Percentiles rank a stretch among this genome's conserved stretches.
These are phyloP conservation scores for Fonsecaea pedrosoi DNA, from an alignment of 2,329 filamentous ascomycete genomes.

Conservation along the genomic window DNA sequence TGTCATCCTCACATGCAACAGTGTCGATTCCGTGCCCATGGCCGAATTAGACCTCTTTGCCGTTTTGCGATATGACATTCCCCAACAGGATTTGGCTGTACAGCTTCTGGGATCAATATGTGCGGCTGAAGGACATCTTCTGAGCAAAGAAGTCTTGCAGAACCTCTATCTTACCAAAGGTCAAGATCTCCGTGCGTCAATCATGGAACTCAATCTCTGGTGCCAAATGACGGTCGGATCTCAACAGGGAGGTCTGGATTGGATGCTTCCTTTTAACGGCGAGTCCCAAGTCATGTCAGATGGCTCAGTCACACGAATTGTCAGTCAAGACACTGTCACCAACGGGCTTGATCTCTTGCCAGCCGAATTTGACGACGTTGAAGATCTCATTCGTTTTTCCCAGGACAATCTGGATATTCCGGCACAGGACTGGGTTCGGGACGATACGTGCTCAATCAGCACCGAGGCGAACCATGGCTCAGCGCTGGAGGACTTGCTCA, in stretches of 20 bases:
- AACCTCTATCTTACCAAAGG: conserved; percentile 73
- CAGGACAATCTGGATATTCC: conserved; percentile 30
- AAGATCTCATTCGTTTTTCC: conserved; percentile 30
- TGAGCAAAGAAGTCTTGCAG: conserved; percentile 70
- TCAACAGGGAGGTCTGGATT: conserved; percentile 83
- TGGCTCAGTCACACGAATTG: conserved; percentile 70
- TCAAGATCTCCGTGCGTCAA: conserved; percentile 77
- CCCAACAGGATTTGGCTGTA: conserved; percentile 71
- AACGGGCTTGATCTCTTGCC: conserved; percentile 73
- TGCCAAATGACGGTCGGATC: conserved; percentile 96
- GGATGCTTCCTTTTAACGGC: conserved; percentile 81
- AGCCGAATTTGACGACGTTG: conserved; percentile 11
- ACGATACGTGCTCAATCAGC: conserved; percentile 60
- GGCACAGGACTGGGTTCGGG: conserved; percentile 38
- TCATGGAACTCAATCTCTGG: conserved; percentile 91
- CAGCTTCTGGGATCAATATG: conserved; percentile 84
- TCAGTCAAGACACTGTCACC: conserved; percentile 80
- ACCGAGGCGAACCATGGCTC: conserved; percentile 65
- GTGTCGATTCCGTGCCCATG: conserved; percentile 81
- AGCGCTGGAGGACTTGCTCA: conserved; percentile 61
- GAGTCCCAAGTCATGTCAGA: conserved; percentile 70
- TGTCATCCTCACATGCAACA: conserved; percentile 93
- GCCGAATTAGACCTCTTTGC: conserved; percentile 79
- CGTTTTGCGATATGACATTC: conserved; percentile 75
- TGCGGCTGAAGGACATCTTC: conserved; percentile 84